A percentile compares a stretch with the other conserved stretches of the same genome.
These are phyloP conservation scores for Silene uniflora DNA, from an alignment of 148 eudicot genomes.

Conservation along the genomic window DNA sequence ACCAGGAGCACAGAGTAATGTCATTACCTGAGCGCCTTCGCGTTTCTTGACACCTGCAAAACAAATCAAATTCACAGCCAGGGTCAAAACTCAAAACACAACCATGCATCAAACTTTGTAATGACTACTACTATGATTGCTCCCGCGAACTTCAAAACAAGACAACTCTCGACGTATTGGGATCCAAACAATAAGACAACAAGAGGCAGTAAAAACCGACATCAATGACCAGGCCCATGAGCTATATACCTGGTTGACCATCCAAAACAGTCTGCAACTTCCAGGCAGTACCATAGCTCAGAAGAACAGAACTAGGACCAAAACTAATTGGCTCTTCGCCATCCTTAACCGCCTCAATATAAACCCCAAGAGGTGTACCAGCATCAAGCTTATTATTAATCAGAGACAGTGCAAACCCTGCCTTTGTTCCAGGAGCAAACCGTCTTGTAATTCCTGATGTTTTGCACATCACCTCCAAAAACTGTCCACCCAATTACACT, in stretches of 20 bases:
- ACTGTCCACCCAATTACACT: constrained; percentile 34
- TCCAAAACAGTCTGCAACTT: constrained; percentile 63
- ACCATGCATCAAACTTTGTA: not conserved
- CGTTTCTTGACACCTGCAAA: constrained; percentile 30
- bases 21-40: constrained; percentile 21
- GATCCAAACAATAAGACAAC: not conserved
- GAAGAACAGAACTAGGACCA: constrained; percentile 65
- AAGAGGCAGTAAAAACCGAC: not conserved
- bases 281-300: constrained; percentile 67
- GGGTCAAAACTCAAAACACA: constrained; percentile 17
- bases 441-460: constrained; percentile 56
- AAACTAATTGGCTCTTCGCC: constrained; percentile 74
- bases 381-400: constrained; percentile 55
- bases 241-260: constrained; percentile 37
- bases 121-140: not conserved
- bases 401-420: constrained; percentile 64
- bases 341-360: constrained; percentile 76
- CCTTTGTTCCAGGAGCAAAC: constrained; percentile 70
- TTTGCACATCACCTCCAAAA: constrained; percentile 66
- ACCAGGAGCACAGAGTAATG: not conserved
- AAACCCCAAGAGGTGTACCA: constrained; percentile 35
- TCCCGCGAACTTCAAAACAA: not conserved
- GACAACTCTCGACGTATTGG: not conserved
- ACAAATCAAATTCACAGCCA: constrained; percentile 5
- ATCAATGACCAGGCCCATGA: not conserved